A percentile compares a stretch with the other conserved stretches of the same genome.
Evolutionary conservation across 805 yeast species (phyloP).

Genomic region (Kazachstania taianensis): DNA sequence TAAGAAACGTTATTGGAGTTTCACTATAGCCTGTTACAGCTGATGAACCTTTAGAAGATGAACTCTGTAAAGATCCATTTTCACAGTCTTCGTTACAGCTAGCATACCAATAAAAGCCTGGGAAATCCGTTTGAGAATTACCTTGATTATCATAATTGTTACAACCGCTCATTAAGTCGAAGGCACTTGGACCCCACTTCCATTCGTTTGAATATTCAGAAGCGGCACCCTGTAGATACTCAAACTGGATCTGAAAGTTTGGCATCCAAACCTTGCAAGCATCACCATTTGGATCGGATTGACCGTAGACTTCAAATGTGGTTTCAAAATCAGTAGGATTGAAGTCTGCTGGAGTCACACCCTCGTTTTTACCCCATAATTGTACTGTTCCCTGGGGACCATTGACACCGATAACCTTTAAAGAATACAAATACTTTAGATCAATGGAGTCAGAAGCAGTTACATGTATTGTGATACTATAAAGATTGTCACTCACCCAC

Average conservation of each 20-base stretch:
- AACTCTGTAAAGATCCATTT: no score
- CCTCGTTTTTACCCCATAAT: slow-evolving; percentile 13
- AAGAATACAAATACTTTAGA: slow-evolving; percentile 9
- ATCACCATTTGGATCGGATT: slow-evolving; percentile 1
- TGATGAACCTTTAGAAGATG: no score
- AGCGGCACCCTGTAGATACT: slow-evolving; percentile 7
- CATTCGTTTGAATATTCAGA: not conserved
- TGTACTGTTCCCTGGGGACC: slow-evolving; percentile 11
- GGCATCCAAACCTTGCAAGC: slow-evolving; percentile 14
- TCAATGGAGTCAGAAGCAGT: slow-evolving; percentile 10
- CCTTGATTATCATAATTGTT: slow-evolving; percentile 10
- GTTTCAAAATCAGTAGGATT: slow-evolving; percentile 17
- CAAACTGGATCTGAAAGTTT: slow-evolving; percentile 14
- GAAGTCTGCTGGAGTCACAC: slow-evolving; percentile 5
- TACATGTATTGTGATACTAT: slow-evolving; percentile 15
- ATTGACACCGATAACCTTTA: slow-evolving; percentile 13
- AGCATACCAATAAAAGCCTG: slow-evolving; percentile 16
- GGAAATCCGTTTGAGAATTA: slow-evolving; percentile 13
- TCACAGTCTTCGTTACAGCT: no score
- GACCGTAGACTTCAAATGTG: slow-evolving; percentile 13
- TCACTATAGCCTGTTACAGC: no score
- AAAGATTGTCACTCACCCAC: no score
- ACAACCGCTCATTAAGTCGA: slow-evolving; percentile 16
- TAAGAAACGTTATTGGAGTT: no score
- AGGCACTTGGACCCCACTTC: slow-evolving; percentile 10